A percentile compares a stretch with the other conserved stretches of the same genome.
Conservation (phyloP, 2,329 filamentous ascomycete species). For the Fusarium nygamai region DNA sequence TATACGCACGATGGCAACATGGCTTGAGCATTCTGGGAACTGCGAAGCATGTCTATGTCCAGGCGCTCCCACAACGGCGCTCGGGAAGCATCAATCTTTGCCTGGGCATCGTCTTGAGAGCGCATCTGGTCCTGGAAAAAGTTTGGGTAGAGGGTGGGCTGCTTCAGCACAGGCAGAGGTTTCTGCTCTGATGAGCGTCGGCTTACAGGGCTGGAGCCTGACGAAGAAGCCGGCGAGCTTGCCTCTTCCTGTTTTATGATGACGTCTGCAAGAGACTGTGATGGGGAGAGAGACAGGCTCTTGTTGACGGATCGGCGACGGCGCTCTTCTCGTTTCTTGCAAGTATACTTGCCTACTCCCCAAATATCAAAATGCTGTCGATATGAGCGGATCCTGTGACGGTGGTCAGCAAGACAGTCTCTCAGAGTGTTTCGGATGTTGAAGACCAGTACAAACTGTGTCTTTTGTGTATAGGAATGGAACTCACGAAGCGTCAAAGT, state of each 20-base stretch:
- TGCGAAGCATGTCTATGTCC: conserved; percentile 2
- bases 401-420: background rate
- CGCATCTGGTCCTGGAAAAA: conserved; percentile 13
- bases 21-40: background rate
- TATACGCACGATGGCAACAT: conserved; percentile 28
- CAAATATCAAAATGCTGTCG: conserved; percentile 59
- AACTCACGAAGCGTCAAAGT: conserved; percentile 56
- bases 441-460: background rate
- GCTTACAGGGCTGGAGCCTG: conserved; percentile 9
- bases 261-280: conserved; percentile 17
- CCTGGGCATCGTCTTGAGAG: background rate
- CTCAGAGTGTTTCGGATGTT: background rate
- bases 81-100: conserved; percentile 11
- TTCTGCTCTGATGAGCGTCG: conserved; percentile 33
- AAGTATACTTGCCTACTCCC: conserved; percentile 59
- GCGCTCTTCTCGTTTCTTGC: conserved; percentile 45
- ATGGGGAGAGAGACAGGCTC: conserved; percentile 28
- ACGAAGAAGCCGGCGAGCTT: conserved; percentile 14
- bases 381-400: conserved; percentile 55
- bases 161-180: conserved; percentile 21
- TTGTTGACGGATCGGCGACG: conserved; percentile 21
- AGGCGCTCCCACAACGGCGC: conserved; percentile 4
- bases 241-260: background rate
- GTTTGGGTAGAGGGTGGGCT: background rate
- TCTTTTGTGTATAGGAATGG: too few relatives aligned